Conservation (phyloP, 1,284 basidiomycete genomes). For the Pseudozyma sp. region DNA sequence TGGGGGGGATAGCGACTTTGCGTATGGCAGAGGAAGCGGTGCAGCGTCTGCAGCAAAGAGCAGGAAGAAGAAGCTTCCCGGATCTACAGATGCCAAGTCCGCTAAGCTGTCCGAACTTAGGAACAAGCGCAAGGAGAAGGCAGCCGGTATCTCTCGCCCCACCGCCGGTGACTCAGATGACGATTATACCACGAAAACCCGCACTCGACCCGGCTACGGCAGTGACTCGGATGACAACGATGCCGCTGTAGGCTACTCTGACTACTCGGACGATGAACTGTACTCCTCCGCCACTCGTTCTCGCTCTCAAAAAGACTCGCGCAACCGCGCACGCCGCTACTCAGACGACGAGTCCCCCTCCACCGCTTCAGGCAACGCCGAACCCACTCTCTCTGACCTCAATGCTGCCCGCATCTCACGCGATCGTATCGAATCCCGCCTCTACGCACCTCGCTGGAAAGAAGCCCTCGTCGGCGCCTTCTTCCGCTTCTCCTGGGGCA, state of each 20-base stretch:
- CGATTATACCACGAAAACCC: conserved; percentile 10
- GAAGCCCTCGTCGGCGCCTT: conserved; percentile 79
- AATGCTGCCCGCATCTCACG: conserved; percentile 76
- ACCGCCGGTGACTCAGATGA: conserved; percentile 34
- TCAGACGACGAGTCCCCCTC: conserved; percentile 16
- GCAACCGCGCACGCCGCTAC: not conserved
- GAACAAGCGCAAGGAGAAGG: conserved; percentile 53
- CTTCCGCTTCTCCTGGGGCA: conserved; percentile 58
- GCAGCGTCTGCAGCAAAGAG: conserved; percentile 81
- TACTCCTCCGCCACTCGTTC: not conserved
- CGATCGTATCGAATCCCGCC: conserved; percentile 76
- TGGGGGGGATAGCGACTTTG: conserved; percentile 73
- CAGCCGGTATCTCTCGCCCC: conserved; percentile 21
- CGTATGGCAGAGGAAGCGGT: conserved; percentile 71
- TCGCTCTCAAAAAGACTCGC: not conserved
- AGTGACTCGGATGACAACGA: not conserved
- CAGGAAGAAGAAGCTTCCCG: conserved; percentile 79
- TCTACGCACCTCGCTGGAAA: conserved; percentile 80
- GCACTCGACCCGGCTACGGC: conserved; percentile 13
- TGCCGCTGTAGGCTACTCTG: not conserved
- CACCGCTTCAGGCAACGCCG: not conserved
- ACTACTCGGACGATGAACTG: not conserved
- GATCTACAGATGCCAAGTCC: conserved; percentile 49
- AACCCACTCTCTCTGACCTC: conserved; percentile 74
- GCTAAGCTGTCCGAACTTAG: conserved; percentile 58